Evolutionary conservation across 1,284 basidiomycete genomes (phyloP).

Genomic region (Flammula alnicola): DNA sequence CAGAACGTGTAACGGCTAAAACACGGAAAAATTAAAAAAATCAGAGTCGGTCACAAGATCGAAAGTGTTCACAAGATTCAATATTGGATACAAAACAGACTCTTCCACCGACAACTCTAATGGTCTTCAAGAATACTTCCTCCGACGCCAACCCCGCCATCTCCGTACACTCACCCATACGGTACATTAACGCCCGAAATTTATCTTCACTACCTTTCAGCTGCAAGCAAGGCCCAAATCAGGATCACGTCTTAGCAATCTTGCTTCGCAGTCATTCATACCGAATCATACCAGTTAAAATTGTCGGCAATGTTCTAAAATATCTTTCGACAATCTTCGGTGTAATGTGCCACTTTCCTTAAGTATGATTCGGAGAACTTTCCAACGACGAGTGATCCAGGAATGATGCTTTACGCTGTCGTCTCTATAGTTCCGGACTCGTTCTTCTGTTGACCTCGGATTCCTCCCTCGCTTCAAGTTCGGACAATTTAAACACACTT

Average conservation of each 20-base stretch:
- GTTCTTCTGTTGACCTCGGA: slow-evolving; percentile 8
- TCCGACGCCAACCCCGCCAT: too few relatives aligned
- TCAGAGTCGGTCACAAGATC: slow-evolving; percentile 22
- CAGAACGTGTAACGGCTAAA: slow-evolving; percentile 1
- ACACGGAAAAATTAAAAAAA: slow-evolving; percentile 22
- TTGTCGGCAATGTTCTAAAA: slow-evolving; percentile 5
- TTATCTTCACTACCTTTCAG: too few relatives aligned
- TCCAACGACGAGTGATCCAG: slow-evolving; percentile 4
- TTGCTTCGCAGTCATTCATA: not conserved
- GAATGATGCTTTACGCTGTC: not conserved
- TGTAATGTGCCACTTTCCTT: slow-evolving; percentile 4
- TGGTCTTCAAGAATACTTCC: too few relatives aligned
- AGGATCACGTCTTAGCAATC: not conserved
- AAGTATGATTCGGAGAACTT: not conserved
- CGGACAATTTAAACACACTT: slow-evolving; percentile 27
- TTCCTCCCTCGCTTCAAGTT: slow-evolving; percentile 26
- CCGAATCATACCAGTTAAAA: not conserved
- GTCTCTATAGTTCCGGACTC: slow-evolving; percentile 2
- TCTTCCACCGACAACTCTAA: too few relatives aligned
- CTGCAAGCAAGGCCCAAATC: too few relatives aligned
- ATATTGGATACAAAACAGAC: slow-evolving; percentile 18
- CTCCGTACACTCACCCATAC: not conserved
- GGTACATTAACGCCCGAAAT: not conserved
- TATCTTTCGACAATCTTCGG: slow-evolving; percentile 6
- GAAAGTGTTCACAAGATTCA: not conserved